Conservation (phyloP, 1,139 yeast genomes). For the Pneumocystis canis region DNA sequence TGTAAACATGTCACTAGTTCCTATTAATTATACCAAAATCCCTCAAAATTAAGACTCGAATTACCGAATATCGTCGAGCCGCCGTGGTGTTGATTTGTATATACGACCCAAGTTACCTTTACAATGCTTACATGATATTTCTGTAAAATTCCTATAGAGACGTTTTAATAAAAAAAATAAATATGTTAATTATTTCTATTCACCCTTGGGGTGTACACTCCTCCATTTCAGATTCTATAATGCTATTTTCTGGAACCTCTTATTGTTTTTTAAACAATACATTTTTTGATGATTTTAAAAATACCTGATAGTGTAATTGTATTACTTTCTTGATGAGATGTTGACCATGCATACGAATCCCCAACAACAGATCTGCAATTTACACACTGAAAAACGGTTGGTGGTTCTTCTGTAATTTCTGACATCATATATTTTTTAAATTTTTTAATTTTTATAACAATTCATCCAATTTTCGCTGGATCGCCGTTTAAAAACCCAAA, state of each 20-base stretch:
- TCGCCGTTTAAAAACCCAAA: neutral
- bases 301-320: slow-evolving; percentile 4
- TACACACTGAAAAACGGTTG: slow-evolving; percentile 4
- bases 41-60: neutral
- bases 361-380: slow-evolving; percentile 5
- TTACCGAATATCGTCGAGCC: neutral
- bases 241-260: slow-evolving; percentile 3
- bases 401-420: neutral
- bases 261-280: neutral
- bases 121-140: neutral
- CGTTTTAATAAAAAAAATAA: neutral
- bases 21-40: neutral
- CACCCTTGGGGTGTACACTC: neutral
- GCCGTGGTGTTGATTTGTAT: neutral
- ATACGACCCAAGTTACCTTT: neutral
- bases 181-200: neutral
- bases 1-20: neutral
- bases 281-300: neutral
- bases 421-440: neutral
- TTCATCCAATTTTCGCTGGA: neutral
- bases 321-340: slow-evolving; percentile 1
- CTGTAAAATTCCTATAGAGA: neutral
- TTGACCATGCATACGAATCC: slow-evolving; percentile 6
- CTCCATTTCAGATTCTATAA: neutral
- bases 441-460: neutral